A percentile compares a stretch with the other conserved stretches of the same genome.
Conservation (phyloP, 2,329 filamentous ascomycete species). For the Phaeoacremonium minimum region DNA sequence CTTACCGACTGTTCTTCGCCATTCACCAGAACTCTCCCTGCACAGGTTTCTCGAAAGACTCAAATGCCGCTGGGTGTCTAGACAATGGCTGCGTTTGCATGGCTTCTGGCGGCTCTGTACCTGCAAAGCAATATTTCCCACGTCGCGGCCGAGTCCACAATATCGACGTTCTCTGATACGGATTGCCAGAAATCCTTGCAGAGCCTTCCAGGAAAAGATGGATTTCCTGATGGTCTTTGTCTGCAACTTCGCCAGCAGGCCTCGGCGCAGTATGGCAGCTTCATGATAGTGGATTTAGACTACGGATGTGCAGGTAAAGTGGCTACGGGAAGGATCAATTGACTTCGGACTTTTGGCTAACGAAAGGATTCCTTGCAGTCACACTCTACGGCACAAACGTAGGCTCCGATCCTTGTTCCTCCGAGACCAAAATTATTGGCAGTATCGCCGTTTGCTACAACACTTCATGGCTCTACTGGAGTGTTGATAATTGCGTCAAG, state of each 20-base stretch:
- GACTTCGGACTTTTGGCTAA: not conserved
- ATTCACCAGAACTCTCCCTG: too few relatives aligned
- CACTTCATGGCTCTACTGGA: not conserved
- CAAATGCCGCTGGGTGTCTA: too few relatives aligned
- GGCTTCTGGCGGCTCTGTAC: too few relatives aligned
- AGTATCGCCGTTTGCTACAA: not conserved
- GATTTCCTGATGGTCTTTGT: not conserved
- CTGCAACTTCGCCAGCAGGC: not conserved
- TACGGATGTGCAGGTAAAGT: not conserved
- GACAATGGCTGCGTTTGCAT: too few relatives aligned
- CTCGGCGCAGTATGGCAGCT: not conserved
- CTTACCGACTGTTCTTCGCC: too few relatives aligned
- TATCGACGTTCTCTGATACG: not conserved
- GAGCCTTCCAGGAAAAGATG: not conserved
- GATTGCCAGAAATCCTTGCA: not conserved
- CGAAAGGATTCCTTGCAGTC: not conserved
- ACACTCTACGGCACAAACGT: not conserved
- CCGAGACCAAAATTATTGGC: not conserved
- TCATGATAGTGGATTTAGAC: not conserved
- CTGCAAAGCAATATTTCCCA: not conserved
- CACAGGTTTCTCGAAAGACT: too few relatives aligned
- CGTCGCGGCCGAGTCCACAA: not conserved
- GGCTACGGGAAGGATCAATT: not conserved
- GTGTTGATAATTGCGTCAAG: not conserved
- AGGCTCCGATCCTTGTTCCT: not conserved